Evolutionary conservation across 768 basidiomycete genomes (phyloP).

Genomic region (Suillus occidentalis): DNA sequence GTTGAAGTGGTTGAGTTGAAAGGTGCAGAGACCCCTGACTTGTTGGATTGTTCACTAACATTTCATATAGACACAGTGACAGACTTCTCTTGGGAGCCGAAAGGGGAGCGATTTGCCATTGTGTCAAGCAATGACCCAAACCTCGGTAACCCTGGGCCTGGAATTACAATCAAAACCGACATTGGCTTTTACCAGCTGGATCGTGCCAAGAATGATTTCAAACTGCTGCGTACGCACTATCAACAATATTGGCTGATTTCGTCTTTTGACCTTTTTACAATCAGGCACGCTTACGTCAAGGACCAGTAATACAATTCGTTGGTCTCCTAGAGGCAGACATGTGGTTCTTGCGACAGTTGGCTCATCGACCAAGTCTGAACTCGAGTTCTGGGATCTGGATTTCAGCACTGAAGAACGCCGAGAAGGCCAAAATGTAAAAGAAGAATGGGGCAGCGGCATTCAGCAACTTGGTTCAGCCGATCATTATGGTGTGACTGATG

Average conservation of each 20-base stretch:
- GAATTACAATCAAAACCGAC: conserved; percentile 94
- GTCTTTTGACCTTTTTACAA: conserved; percentile 4
- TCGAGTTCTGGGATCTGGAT: conserved; percentile 99
- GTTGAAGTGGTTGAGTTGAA: conserved; percentile 98
- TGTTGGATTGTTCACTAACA: background rate
- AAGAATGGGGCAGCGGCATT: conserved; percentile 86
- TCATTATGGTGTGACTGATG: conserved; percentile 96
- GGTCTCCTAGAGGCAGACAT: conserved; percentile 96
- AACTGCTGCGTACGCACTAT: conserved; percentile 66
- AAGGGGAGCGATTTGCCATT: conserved; percentile 93
- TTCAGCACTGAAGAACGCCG: conserved; percentile 65
- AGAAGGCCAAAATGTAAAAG: conserved; percentile 47
- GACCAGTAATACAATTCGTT: conserved; percentile 91
- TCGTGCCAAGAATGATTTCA: conserved; percentile 91
- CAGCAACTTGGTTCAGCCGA: conserved; percentile 84
- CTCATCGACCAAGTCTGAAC: conserved; percentile 91
- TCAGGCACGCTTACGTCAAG: conserved; percentile 75
- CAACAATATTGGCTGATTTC: conserved; percentile 2
- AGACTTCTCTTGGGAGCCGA: conserved; percentile 99
- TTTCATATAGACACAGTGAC: conserved; percentile 74
- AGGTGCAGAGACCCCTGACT: conserved; percentile 46
- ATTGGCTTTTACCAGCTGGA: conserved; percentile 96
- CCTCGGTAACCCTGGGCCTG: conserved; percentile 84
- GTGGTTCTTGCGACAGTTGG: conserved; percentile 96
- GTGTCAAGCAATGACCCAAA: conserved; percentile 94